These are phyloP conservation scores for Paramecium primaurelia DNA, from an alignment of 73 alveolate species.

Conservation along the genomic window DNA sequence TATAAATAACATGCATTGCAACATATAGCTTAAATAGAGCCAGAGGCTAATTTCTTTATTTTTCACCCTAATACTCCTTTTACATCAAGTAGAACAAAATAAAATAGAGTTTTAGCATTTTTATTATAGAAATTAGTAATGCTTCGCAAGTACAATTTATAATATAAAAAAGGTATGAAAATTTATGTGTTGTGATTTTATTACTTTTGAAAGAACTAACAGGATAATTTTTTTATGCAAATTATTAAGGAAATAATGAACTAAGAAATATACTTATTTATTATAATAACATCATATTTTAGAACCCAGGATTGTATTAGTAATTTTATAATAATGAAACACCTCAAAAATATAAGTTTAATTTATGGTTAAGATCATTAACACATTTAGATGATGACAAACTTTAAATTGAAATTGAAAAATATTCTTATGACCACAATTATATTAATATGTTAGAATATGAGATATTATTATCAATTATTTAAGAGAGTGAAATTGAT, in stretches of 20 bases:
- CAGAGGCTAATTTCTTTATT: not conserved
- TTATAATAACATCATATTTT: not conserved
- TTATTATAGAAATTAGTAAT: not conserved
- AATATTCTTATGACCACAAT: not conserved
- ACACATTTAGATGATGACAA: not conserved
- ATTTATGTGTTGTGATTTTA: not conserved
- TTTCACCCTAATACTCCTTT: not conserved
- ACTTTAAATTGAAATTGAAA: not conserved
- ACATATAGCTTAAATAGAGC: not conserved
- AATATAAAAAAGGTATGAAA: not conserved
- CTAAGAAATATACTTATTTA: not conserved
- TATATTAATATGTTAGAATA: not conserved
- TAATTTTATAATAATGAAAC: not conserved
- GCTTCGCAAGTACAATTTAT: not conserved
- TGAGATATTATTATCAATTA: not conserved
- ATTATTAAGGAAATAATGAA: not conserved
- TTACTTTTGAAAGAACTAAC: not conserved
- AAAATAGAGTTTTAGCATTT: conserved; percentile 9
- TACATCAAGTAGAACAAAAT: not conserved
- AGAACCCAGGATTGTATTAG: not conserved
- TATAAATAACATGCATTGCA: not conserved
- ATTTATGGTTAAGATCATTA: not conserved
- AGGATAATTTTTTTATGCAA: not conserved
- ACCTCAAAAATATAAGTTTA: not conserved
- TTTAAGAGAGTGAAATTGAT: not conserved